Evolutionary conservation across 2,329 filamentous ascomycete genomes (phyloP), one percentile per base, ranked within the genome.

Genomic region (Paraphaeosphaeria sporulosa): DNA sequence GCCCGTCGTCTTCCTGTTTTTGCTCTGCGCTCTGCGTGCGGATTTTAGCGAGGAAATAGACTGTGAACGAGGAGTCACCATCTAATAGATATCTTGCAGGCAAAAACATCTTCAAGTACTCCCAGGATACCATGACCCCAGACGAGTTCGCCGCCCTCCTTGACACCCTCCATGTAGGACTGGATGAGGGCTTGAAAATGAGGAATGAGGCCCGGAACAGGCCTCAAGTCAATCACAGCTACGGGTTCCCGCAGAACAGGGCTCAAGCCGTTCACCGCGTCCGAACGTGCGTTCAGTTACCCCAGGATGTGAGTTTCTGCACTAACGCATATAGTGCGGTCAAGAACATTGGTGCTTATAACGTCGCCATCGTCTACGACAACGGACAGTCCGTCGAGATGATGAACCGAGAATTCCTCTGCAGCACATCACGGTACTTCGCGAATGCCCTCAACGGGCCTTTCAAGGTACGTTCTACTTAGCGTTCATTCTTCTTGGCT

Each of bases 371-470:
- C 30, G 21, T 34, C 43, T 56, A 49, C 43, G 32, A 56, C 23
- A 42, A 49, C 13, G 59, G 51, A n/a, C 15, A 25, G 17, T 8
- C 53, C 15, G 15, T 49, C 6, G 25, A 42, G 21, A 48, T 12
- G 17, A 54, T 55, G 34, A 21, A 38, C 10, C 44, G 46, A 48
- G 40, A 42, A 46, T 50, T 56, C 48, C 47, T 53, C 47, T 70
- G 25, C 67, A 66, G 8, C 51, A 23, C 30, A 12, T 59, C 51
- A 4, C 34, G 32, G 2, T 59, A 52, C 34, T 59, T 59, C 34
- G 7, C 3, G 13, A 25, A 15, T 23, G 46, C 50, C 1, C 46
- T 58, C 40, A 48, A 53, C 13, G 49, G 50, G 8, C 3, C 3
- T 10, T 53, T 58, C 38, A 46, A 21, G 49, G 56, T 58, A 58